Conservation (phyloP, 257 asterid genomes). For the Vinca minor region DNA sequence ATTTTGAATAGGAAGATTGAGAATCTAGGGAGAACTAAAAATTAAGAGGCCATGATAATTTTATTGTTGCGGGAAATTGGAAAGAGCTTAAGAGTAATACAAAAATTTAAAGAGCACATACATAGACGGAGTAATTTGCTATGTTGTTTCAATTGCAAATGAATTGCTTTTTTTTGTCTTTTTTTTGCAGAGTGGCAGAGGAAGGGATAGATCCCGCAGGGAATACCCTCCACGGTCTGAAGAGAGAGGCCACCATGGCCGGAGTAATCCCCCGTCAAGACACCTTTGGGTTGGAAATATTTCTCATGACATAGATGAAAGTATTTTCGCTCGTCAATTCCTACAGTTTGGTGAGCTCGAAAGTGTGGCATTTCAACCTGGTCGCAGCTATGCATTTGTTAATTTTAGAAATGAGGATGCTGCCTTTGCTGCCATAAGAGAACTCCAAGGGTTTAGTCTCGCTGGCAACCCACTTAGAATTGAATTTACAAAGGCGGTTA, state of each 20-base stretch:
- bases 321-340: constrained; percentile 49
- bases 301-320: constrained; percentile 53
- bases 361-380: constrained; percentile 78
- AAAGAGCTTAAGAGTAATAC: background rate
- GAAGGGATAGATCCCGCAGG: constrained; percentile 58
- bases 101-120: background rate
- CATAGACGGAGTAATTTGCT: background rate
- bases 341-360: constrained; percentile 73
- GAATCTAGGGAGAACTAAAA: background rate
- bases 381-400: constrained; percentile 86
- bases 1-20: background rate
- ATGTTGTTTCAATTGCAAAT: background rate
- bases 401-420: constrained; percentile 59
- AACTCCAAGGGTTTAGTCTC: constrained; percentile 74
- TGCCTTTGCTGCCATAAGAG: constrained; percentile 76
- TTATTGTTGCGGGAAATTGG: background rate
- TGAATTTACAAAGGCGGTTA: constrained; percentile 99
- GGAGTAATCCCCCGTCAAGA: constrained; percentile 75
- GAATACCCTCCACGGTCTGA: constrained; percentile 63
- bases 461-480: constrained; percentile 84
- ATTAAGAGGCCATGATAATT: background rate
- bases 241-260: constrained; percentile 47
- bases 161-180: constrained; percentile 6
- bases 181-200: constrained; percentile 54
- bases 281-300: constrained; percentile 94